Evolutionary conservation across 2,329 filamentous ascomycete genomes (phyloP).

Genomic region (Apiospora arundinis): DNA sequence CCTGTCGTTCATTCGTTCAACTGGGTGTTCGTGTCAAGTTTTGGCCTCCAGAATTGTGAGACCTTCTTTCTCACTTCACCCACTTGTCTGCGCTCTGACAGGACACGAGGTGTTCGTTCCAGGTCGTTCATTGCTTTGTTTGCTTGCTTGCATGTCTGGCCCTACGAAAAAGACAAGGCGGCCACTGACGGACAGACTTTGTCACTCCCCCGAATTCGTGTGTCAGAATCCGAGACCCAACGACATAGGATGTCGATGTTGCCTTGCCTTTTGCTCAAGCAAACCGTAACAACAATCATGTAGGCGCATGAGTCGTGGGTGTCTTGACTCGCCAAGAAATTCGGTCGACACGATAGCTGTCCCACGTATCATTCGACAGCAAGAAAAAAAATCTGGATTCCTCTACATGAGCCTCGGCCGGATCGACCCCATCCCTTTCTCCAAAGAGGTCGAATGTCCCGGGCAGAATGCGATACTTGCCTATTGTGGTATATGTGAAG

Average conservation of each 20-base stretch:
- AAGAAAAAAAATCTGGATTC: background rate
- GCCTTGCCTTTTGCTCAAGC: background rate
- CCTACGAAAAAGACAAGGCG: background rate
- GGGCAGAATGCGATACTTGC: background rate
- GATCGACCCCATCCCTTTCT: background rate
- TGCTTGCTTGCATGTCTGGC: background rate
- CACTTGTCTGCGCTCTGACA: background rate
- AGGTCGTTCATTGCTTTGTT: background rate
- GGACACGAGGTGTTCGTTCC: too few species aligned
- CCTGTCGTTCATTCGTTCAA: too few species aligned
- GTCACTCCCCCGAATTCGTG: background rate
- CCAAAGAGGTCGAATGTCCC: background rate
- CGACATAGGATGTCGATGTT: background rate
- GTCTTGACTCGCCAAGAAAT: constrained; percentile 1
- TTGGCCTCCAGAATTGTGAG: too few species aligned
- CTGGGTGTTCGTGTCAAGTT: too few species aligned
- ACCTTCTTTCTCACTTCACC: too few species aligned
- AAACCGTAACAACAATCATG: background rate
- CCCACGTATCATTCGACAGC: too few species aligned
- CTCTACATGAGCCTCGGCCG: background rate
- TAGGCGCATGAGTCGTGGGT: background rate
- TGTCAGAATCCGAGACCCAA: background rate
- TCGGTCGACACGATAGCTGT: too few species aligned
- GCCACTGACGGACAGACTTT: background rate
- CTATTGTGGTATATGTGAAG: constrained; percentile 5